These are phyloP conservation scores for Anisodus tanguticus DNA, from an alignment of 257 asterid species.

Conservation along the genomic window DNA sequence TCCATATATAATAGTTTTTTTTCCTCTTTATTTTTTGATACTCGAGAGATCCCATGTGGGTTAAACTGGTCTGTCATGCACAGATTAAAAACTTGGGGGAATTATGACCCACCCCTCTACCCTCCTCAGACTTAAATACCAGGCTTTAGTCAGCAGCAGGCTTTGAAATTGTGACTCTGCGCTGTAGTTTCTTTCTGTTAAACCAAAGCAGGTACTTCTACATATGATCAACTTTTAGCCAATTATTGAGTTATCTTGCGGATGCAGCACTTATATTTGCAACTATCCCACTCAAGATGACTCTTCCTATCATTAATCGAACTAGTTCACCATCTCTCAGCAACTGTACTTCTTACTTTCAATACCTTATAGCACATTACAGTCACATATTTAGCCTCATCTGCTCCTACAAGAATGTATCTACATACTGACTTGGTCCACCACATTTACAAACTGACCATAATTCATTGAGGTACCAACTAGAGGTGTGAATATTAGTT, in stretches of 20 bases:
- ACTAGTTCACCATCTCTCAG: neutral
- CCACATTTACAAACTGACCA: neutral
- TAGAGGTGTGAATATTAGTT: slow-evolving; percentile 11
- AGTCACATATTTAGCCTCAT: neutral
- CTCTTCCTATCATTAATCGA: neutral
- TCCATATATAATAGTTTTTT: neutral
- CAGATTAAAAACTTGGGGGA: neutral
- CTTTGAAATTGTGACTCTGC: neutral
- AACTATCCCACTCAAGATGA: neutral
- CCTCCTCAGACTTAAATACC: neutral
- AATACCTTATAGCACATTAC: neutral
- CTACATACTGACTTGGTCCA: neutral
- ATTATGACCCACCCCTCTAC: neutral
- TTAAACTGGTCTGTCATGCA: neutral
- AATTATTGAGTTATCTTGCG: neutral
- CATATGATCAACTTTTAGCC: neutral
- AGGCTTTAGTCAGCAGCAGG: neutral
- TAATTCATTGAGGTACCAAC: neutral
- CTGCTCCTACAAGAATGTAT: slow-evolving; percentile 13
- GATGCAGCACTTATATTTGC: neutral
- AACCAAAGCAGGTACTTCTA: neutral
- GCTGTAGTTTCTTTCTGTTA: neutral
- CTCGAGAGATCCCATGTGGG: neutral
- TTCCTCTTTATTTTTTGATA: neutral
- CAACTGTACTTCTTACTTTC: neutral